Evolutionary conservation across 371 early-diverging fungal species (phyloP), one percentile per base, ranked within the genome.

Genomic region (Mortierella sp.): DNA sequence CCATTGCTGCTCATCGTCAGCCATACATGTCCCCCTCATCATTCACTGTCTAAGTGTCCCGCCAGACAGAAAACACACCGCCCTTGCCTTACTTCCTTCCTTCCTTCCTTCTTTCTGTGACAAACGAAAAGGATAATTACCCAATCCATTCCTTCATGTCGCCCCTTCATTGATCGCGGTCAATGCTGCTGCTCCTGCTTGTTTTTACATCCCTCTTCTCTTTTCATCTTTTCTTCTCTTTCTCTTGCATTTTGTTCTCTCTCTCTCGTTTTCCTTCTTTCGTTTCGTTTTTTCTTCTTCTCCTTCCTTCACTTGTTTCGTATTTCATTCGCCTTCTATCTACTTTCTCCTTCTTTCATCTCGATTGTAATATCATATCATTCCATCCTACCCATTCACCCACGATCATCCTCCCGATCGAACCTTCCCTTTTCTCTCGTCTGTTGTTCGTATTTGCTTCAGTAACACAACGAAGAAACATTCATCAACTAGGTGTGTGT

Each of bases 361-460:
- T 18, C 65, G 35, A 18, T 5, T 60, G 41, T 32, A 6, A 11
- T 14, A 3, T 27, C 16, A 27, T 65, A 18, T 38, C 6, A 4
- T 38, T 1, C 8, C 65, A 38, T 24, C 16, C 65, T 32, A 5
- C 54, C 18, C 21, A 54, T 54, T 21, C 24, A 18, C 4, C 24
- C 18, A 24, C 21, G 24, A 54, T 21, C 65, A 65, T 38, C 65
- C 65, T 38, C 18, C 24, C 35, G 12, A 12, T 60, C 6, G 32
- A 12, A 4, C 60, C 29, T 29, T 6, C 27, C 29, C 24, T 70
- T 71, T n/a, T 16, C 41, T 46, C 48, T 46, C 29, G 44, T 44
- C 12, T n/a, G 29, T 27, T 16, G 48, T 71, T 29, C 71, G 11
- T 46, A 71, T 29, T 46, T 46, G 71, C 71, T 71, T 71, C 71